Conservation (phyloP, 768 basidiomycete species). For the Termitomyces sp. region DNA sequence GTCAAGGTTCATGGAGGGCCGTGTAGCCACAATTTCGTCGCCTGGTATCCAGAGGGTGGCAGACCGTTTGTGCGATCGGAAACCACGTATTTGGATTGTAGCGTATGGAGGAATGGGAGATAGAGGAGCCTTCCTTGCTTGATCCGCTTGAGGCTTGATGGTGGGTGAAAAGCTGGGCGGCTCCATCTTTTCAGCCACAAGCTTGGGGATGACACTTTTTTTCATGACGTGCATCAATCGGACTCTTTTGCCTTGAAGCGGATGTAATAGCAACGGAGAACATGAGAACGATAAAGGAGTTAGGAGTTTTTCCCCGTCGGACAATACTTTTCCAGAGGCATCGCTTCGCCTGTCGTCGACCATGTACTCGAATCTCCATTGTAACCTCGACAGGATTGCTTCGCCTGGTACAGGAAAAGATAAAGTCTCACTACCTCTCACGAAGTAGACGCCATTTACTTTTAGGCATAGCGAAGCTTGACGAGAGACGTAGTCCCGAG, state of each 20-base stretch:
- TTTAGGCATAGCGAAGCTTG: constrained; percentile 72
- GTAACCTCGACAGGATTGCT: constrained; percentile 37
- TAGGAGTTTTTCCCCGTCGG: constrained; percentile 70
- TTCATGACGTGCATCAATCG: constrained; percentile 69
- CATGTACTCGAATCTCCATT: constrained; percentile 80
- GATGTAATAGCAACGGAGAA: constrained; percentile 64
- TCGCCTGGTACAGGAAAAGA: constrained; percentile 21
- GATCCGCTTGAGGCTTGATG: neutral
- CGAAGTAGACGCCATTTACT: constrained; percentile 71
- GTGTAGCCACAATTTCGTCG: neutral
- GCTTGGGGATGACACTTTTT: constrained; percentile 67
- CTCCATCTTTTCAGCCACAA: constrained; percentile 60
- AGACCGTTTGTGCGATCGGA: constrained; percentile 28
- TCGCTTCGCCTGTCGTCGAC: constrained; percentile 60
- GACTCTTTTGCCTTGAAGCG: constrained; percentile 63
- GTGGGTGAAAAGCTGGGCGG: constrained; percentile 30
- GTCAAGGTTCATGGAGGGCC: neutral
- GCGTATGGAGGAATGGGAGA: neutral
- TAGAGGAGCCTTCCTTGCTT: neutral
- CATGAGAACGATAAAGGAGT: constrained; percentile 77
- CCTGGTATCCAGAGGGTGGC: constrained; percentile 25
- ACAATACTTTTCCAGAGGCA: constrained; percentile 39
- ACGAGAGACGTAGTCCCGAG: constrained; percentile 72
- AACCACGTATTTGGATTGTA: constrained; percentile 7
- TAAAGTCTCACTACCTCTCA: constrained; percentile 61